Evolutionary conservation across 2,329 filamentous ascomycete genomes (phyloP).

Genomic region (Fusarium hainanense): DNA sequence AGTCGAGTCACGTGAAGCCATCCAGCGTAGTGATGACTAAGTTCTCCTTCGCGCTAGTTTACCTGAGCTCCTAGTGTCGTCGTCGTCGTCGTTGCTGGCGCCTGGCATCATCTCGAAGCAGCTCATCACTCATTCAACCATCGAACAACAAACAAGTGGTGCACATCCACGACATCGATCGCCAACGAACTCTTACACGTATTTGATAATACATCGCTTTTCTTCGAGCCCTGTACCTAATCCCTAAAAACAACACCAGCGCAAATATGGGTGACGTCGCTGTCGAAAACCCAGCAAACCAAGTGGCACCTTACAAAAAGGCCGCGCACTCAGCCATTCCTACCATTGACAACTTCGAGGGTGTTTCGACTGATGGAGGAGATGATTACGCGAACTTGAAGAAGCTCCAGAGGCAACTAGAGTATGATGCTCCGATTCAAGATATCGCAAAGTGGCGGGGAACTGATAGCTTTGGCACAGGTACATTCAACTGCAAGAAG

Average conservation of each 20-base stretch:
- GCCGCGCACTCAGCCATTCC: conserved; percentile 82
- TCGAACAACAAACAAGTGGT: conserved; percentile 26
- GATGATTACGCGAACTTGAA: conserved; percentile 97
- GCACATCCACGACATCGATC: conserved; percentile 22
- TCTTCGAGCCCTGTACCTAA: neutral
- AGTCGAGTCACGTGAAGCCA: conserved; percentile 32
- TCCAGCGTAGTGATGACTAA: conserved; percentile 39
- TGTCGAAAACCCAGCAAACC: conserved; percentile 83
- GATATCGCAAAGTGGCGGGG: conserved; percentile 2
- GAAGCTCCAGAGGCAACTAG: conserved; percentile 94
- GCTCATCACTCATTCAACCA: conserved; percentile 39
- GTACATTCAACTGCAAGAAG: conserved; percentile 97
- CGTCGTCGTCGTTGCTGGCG: conserved; percentile 48
- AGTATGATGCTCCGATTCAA: conserved; percentile 66
- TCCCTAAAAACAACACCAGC: conserved; percentile 17
- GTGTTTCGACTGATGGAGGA: conserved; percentile 79
- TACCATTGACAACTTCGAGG: conserved; percentile 90
- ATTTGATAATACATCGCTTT: neutral
- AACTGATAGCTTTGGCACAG: conserved; percentile 56
- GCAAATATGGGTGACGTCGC: conserved; percentile 84
- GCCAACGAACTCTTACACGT: conserved; percentile 2
- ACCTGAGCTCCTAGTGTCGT: conserved; percentile 43
- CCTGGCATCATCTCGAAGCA: conserved; percentile 45
- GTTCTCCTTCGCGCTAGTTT: conserved; percentile 27
- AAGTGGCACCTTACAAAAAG: conserved; percentile 82